Percentiles rank a stretch among this genome's conserved stretches.
Conservation (phyloP, 2,329 filamentous ascomycete species). For the Gnomoniopsis sp. region DNA sequence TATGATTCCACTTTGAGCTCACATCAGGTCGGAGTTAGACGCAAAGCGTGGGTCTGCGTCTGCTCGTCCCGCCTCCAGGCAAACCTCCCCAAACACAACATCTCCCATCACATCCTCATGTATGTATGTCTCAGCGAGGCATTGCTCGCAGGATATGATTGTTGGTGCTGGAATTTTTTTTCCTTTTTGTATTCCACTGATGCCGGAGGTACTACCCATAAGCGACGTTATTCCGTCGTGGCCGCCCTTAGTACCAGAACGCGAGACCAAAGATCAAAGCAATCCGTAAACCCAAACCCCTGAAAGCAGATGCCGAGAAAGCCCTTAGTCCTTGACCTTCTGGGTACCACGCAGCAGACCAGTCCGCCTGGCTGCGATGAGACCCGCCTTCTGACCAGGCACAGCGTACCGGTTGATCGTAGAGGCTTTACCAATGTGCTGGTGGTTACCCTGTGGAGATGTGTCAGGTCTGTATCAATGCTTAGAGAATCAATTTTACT, state of each 20-base stretch:
- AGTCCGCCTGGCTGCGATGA: constrained; percentile 98
- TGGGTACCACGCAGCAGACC: constrained; percentile 99
- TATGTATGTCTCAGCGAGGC: not conserved
- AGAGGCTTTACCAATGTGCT: constrained; percentile 99
- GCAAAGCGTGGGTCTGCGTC: constrained; percentile 3
- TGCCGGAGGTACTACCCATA: constrained; percentile 30
- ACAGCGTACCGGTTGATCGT: constrained; percentile 98
- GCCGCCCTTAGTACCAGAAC: constrained; percentile 29
- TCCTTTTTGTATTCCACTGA: constrained; percentile 44
- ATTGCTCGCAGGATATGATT: constrained; percentile 1
- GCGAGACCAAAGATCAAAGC: constrained; percentile 48
- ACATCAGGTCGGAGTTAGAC: constrained; percentile 12
- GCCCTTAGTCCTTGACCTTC: constrained; percentile 93
- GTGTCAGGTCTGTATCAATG: constrained; percentile 37
- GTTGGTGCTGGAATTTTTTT: constrained; percentile 26
- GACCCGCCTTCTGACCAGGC: constrained; percentile 99
- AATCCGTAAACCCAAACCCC: constrained; percentile 65
- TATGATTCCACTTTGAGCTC: constrained; percentile 18
- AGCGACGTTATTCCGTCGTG: constrained; percentile 17
- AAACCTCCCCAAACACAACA: constrained; percentile 4
- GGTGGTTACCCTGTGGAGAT: constrained; percentile 82
- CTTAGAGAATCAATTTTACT: constrained; percentile 30
- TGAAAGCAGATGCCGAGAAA: constrained; percentile 47
- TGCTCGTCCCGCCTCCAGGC: constrained; percentile 1
- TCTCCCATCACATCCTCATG: constrained; percentile 3